Evolutionary conservation across 179 eudicot species (phyloP), one percentile per base, ranked within the genome.

Genomic region (Beta macrorhiza): DNA sequence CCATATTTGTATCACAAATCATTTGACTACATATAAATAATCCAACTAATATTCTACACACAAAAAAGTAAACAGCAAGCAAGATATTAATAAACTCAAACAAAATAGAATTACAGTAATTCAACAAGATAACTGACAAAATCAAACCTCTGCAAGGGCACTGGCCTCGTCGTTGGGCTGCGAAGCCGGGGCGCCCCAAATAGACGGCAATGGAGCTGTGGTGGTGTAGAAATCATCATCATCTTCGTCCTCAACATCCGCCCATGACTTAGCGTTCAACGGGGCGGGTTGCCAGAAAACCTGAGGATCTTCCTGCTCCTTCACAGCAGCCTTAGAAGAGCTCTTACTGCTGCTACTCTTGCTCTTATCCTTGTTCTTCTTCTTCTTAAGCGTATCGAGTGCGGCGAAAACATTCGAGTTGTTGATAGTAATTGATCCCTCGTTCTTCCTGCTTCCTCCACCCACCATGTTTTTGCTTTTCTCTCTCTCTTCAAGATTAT

Each of bases 191-290:
- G 37, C 86, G 25, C 86, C 90, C 97, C 98, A 95, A 25, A 81
- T 86, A 4, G 94, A 78, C 72, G 76, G 89, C 17, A 91, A 93
- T 6, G 99, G 98, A 2, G 94, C 97, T 1, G 94, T 88, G 45
- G 98, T 93, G 59, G 97, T 97, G 76, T 82, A 94, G 75, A 91
- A 96, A 80, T 94, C 99, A 52, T 96, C 99, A 57, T 96, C 99
- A 76, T 95, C 99, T 65, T 95, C 98, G 67, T 95, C 98, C 32
- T 93, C 99, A 0, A 93, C 97, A 85, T 96, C 99, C 13, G 96
- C 99, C 99, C 99, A 96, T 5, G 99, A 94, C 76, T 90, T 96
- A 9, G 75, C 81, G 45, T 84, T 89, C 78, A 96, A 79, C 7
- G 91, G 93, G 1, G 97, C 79, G 0, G 98, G 97, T 29, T 92